Evolutionary conservation across 2,329 filamentous ascomycete species (phyloP).

Genomic region (Hypoxylon sp.): DNA sequence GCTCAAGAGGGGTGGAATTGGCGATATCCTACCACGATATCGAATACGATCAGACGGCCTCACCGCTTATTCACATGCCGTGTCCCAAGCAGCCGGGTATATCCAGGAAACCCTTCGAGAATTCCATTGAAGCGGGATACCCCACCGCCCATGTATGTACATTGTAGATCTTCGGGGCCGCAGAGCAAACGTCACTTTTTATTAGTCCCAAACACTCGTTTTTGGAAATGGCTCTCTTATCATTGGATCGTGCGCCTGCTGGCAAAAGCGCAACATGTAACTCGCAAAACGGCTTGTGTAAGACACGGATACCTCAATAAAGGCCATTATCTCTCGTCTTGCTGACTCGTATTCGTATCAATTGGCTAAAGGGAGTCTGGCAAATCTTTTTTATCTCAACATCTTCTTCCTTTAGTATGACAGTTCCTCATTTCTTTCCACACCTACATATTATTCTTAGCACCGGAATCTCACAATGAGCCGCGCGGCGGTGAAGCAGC

Average conservation of each 20-base stretch:
- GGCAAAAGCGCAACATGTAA: not conserved
- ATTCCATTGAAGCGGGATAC: slow-evolving; percentile 10
- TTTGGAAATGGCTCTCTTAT: slow-evolving; percentile 32
- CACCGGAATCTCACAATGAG: slow-evolving; percentile 36
- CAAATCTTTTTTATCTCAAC: not conserved
- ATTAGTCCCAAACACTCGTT: slow-evolving; percentile 10
- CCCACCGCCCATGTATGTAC: slow-evolving; percentile 22
- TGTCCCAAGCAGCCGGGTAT: slow-evolving; percentile 17
- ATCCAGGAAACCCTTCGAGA: not conserved
- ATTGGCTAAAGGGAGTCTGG: slow-evolving; percentile 1
- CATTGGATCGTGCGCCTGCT: slow-evolving; percentile 27
- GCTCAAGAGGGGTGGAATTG: too few relatives aligned
- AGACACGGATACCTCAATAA: not conserved
- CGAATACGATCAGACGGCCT: not conserved
- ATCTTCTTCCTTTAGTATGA: not conserved
- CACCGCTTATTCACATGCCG: slow-evolving; percentile 8
- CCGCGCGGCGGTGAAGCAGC: slow-evolving; percentile 37
- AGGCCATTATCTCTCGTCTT: not conserved
- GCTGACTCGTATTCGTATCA: slow-evolving; percentile 1
- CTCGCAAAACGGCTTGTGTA: not conserved
- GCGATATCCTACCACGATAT: not conserved
- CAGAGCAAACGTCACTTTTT: slow-evolving; percentile 15
- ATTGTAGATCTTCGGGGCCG: slow-evolving; percentile 6
- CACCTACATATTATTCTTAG: not conserved
- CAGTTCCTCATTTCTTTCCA: slow-evolving; percentile 5